A percentile compares a stretch with the other conserved stretches of the same genome.
Conservation (phyloP, 345 rosid genomes). For the Sisymbrium altissimum region DNA sequence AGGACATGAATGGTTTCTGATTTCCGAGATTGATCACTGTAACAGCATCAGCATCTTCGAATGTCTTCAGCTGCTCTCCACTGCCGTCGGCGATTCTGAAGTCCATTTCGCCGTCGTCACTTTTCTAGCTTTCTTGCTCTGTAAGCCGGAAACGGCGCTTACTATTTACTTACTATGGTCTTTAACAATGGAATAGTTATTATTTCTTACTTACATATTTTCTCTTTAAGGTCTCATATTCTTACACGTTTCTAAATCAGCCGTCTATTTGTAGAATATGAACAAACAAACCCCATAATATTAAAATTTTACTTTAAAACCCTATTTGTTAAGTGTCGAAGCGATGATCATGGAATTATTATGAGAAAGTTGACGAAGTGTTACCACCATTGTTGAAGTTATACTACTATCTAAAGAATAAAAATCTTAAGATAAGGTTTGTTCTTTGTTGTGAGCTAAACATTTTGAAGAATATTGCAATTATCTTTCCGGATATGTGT, state of each 20-base stretch:
- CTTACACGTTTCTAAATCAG: neutral
- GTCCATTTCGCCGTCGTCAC: constrained; percentile 9
- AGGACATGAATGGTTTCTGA: neutral
- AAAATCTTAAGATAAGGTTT: neutral
- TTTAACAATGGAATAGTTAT: neutral
- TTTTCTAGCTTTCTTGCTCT: constrained; percentile 28
- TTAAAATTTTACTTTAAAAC: neutral
- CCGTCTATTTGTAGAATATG: neutral
- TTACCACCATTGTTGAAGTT: neutral
- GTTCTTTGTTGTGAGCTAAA: neutral
- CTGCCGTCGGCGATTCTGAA: neutral
- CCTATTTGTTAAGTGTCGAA: neutral
- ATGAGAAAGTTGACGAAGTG: neutral
- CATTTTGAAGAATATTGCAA: neutral
- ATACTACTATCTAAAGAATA: neutral
- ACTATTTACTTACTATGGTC: neutral
- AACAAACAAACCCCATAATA: neutral
- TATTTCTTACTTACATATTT: neutral
- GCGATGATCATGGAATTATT: neutral
- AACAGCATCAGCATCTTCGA: neutral
- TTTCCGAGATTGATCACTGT: neutral
- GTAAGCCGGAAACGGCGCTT: constrained; percentile 17
- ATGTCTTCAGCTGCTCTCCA: neutral
- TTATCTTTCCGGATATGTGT: neutral
- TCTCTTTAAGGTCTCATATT: neutral